Evolutionary conservation across 192 early-diverging fungal species (phyloP).

Genomic region (Coemansia sp.): DNA sequence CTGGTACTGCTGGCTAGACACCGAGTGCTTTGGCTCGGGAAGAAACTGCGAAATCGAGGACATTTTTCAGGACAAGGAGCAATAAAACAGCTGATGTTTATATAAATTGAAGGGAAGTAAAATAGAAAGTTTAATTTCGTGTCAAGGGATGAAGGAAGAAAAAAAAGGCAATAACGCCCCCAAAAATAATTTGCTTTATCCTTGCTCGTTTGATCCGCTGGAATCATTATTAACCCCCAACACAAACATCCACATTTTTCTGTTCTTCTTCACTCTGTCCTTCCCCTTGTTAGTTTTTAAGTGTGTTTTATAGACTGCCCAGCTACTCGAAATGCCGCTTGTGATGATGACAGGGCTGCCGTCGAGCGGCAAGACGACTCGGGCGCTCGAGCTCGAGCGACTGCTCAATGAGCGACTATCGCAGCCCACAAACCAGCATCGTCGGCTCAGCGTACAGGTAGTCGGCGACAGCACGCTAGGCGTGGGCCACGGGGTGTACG

Average conservation of each 20-base stretch:
- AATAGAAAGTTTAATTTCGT: not conserved
- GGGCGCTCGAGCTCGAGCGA: conserved; percentile 70
- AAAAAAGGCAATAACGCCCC: not conserved
- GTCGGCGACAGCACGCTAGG: conserved; percentile 80
- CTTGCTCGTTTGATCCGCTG: not conserved
- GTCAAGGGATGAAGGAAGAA: not conserved
- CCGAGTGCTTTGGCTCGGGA: conserved; percentile 47
- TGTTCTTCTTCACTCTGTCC: not conserved
- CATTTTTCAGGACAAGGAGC: conserved; percentile 10
- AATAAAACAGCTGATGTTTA: not conserved
- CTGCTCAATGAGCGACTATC: conserved; percentile 56
- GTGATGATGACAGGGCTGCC: conserved; percentile 88
- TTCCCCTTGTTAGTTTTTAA: conserved; percentile 4
- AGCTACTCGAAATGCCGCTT: conserved; percentile 75
- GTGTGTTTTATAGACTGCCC: too few relatives aligned
- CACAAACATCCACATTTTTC: not conserved
- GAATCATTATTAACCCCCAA: too few relatives aligned
- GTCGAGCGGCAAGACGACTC: conserved; percentile 85
- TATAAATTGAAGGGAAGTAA: conserved; percentile 2
- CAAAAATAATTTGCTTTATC: not conserved
- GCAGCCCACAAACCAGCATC: conserved; percentile 47
- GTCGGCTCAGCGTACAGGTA: conserved; percentile 61
- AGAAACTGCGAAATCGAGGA: conserved; percentile 53
- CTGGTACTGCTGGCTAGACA: not conserved
- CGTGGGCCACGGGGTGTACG: conserved; percentile 64